Conservation (phyloP, 169 alveolate species). For the Plasmodium ovale region DNA sequence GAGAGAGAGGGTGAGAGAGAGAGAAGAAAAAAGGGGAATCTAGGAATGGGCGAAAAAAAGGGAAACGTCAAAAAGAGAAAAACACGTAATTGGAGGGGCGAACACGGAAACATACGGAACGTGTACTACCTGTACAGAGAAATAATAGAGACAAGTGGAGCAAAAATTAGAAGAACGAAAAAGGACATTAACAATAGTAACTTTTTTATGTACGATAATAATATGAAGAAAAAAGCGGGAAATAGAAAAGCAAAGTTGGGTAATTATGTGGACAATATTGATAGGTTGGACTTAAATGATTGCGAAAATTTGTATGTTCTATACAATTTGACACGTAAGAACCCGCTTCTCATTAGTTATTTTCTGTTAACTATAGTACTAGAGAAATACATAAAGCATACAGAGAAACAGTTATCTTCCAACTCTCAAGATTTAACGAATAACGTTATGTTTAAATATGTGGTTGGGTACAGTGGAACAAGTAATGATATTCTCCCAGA, state of each 20-base stretch:
- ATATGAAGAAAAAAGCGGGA: conserved; percentile 31
- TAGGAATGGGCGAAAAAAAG: not conserved
- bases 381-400: conserved; percentile 89
- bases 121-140: conserved; percentile 68
- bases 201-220: conserved; percentile 51
- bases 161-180: conserved; percentile 74
- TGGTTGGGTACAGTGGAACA: conserved; percentile 95
- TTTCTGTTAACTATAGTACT: conserved; percentile 86
- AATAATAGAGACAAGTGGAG: conserved; percentile 74
- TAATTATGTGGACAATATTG: conserved; percentile 77
- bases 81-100: too few species aligned
- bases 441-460: conserved; percentile 87
- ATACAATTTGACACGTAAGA: conserved; percentile 79
- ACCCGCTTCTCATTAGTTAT: conserved; percentile 87
- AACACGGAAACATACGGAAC: conserved; percentile 20
- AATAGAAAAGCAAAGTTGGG: conserved; percentile 23
- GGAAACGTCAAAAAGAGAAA: not conserved
- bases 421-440: conserved; percentile 93
- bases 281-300: conserved; percentile 87
- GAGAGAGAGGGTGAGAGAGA: not conserved
- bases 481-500: conserved; percentile 93
- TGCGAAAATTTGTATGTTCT: conserved; percentile 83
- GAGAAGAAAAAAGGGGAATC: not conserved
- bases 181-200: conserved; percentile 75
- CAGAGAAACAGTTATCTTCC: conserved; percentile 89